Evolutionary conservation across 805 yeast genomes (phyloP).

Genomic region (Diddensiella caesifluorescens): DNA sequence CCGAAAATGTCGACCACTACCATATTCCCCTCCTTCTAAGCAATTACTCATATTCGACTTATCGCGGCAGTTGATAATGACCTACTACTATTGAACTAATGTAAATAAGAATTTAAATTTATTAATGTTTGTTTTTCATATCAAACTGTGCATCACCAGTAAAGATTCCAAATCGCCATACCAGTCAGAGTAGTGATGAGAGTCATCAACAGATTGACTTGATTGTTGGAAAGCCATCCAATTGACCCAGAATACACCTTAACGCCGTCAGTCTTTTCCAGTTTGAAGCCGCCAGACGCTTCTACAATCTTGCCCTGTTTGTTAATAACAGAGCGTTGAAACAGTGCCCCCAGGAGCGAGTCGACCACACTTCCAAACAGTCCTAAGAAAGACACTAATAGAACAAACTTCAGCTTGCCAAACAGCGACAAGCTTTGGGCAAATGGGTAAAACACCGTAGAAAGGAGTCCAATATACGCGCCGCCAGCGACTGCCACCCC

Average conservation of each 20-base stretch:
- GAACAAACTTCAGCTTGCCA: constrained; percentile 20
- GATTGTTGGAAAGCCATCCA: constrained; percentile 37
- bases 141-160: no score
- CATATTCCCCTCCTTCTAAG: constrained; percentile 84
- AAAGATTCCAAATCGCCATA: constrained; percentile 27
- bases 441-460: constrained; percentile 27
- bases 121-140: no score
- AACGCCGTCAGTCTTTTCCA: constrained; percentile 15
- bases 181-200: constrained; percentile 27
- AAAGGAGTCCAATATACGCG: constrained; percentile 30
- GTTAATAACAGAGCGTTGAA: constrained; percentile 37
- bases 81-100: not conserved
- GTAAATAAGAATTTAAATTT: not conserved
- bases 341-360: constrained; percentile 39
- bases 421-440: constrained; percentile 16
- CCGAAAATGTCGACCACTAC: constrained; percentile 72
- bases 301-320: constrained; percentile 35
- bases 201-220: constrained; percentile 37
- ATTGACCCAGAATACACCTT: constrained; percentile 33
- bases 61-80: constrained; percentile 69
- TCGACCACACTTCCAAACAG: constrained; percentile 38
- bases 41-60: constrained; percentile 84
- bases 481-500: constrained; percentile 37
- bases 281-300: constrained; percentile 26
- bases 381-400: constrained; percentile 33